Conservation (phyloP, 2,329 filamentous ascomycete genomes). For the Karstenula rhodostoma region DNA sequence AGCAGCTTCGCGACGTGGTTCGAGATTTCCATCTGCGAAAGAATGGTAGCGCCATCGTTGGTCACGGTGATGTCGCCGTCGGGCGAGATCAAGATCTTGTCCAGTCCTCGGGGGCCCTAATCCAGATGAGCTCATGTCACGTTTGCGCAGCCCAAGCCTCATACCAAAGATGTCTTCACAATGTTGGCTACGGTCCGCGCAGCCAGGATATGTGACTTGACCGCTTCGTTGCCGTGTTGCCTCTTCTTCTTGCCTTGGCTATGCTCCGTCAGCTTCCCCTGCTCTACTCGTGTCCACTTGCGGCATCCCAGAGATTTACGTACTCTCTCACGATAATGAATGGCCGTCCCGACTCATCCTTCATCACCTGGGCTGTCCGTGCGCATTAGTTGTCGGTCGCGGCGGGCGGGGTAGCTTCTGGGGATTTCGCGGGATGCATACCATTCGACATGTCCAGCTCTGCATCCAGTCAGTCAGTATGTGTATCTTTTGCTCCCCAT, state of each 20-base stretch:
- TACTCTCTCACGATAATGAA: constrained; percentile 99
- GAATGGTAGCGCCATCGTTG: constrained; percentile 97
- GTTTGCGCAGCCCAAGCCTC: constrained; percentile 20
- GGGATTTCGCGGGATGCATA: constrained; percentile 53
- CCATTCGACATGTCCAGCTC: constrained; percentile 86
- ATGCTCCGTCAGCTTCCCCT: constrained; percentile 38
- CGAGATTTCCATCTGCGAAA: constrained; percentile 97
- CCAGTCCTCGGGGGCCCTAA: constrained; percentile 87
- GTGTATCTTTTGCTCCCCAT: not conserved
- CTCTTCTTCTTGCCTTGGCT: constrained; percentile 98
- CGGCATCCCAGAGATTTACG: constrained; percentile 48
- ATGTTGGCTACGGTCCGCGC: constrained; percentile 96
- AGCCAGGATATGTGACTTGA: constrained; percentile 97
- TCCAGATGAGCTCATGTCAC: constrained; percentile 13
- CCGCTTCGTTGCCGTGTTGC: constrained; percentile 93
- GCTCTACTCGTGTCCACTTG: constrained; percentile 15
- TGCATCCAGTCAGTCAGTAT: constrained; percentile 52
- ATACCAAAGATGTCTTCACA: constrained; percentile 89
- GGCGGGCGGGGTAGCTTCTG: constrained; percentile 14
- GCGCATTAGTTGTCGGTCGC: constrained; percentile 9
- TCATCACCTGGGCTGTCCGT: constrained; percentile 74
- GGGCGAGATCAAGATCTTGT: constrained; percentile 98
- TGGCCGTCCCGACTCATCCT: constrained; percentile 95
- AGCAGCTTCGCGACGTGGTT: constrained; percentile 98
- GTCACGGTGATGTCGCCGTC: constrained; percentile 99